Evolutionary conservation across 768 basidiomycete species (phyloP).

Genomic region (Boletus subparvulus): DNA sequence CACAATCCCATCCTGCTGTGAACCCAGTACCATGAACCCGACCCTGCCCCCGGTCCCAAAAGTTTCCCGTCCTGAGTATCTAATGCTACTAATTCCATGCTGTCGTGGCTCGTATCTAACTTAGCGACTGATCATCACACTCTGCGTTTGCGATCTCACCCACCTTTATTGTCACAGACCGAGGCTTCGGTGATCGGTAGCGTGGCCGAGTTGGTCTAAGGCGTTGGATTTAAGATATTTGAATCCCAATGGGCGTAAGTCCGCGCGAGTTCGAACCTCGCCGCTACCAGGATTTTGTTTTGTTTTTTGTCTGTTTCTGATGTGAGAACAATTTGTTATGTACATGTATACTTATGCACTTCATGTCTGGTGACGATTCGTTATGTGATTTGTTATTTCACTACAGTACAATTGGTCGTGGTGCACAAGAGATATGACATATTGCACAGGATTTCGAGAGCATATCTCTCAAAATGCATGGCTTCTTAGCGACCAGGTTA

Average conservation of each 20-base stretch:
- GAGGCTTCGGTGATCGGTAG: constrained; percentile 39
- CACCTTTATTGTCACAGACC: background rate
- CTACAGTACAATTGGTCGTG: background rate
- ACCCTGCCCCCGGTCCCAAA: too few species aligned
- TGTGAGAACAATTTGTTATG: background rate
- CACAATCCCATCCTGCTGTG: background rate
- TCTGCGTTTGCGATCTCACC: too few species aligned
- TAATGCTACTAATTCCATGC: background rate
- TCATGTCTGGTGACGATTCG: background rate
- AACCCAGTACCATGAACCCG: background rate
- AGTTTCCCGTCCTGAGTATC: background rate
- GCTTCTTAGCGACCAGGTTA: background rate
- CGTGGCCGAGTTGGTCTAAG: constrained; percentile 91
- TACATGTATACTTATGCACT: too few species aligned
- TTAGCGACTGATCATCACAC: too few species aligned
- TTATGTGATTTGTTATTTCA: background rate
- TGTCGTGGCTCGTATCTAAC: background rate
- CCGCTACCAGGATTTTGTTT: constrained; percentile 56
- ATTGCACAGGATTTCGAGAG: background rate
- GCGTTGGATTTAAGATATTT: constrained; percentile 82
- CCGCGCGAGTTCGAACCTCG: constrained; percentile 93
- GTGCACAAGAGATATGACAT: too few species aligned
- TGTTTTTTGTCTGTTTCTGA: background rate
- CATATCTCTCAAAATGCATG: background rate
- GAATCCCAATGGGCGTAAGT: constrained; percentile 81